Conservation (phyloP, 2,329 filamentous ascomycete species). For the Westerdykella ornata region DNA sequence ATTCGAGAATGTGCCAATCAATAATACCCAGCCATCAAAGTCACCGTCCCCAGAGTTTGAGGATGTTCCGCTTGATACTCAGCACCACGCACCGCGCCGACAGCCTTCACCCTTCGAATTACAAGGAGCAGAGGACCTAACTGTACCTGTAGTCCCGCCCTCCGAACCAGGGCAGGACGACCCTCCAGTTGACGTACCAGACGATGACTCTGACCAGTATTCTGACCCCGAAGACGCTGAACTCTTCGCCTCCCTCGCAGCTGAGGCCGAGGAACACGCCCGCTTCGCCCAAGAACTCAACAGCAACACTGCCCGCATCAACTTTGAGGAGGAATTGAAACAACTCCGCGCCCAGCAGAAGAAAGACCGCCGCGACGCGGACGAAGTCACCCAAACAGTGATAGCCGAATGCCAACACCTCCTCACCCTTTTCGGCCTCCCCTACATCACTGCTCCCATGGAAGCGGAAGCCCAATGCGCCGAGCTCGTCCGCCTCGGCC, state of each 20-base stretch:
- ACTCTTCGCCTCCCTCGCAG: constrained; percentile 74
- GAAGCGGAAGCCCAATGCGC: constrained; percentile 98
- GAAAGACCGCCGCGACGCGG: constrained; percentile 89
- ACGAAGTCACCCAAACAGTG: constrained; percentile 96
- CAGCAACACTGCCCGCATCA: constrained; percentile 60
- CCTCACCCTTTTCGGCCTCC: constrained; percentile 81
- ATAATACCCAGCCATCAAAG: constrained; percentile 15
- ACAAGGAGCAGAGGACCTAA: constrained; percentile 25
- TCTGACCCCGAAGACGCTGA: constrained; percentile 92
- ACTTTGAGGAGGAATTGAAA: constrained; percentile 82
- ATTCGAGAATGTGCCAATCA: constrained; percentile 46
- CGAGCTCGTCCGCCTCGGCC: constrained; percentile 73
- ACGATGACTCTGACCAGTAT: constrained; percentile 36
- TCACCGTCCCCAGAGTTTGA: constrained; percentile 48
- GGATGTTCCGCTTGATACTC: constrained; percentile 37
- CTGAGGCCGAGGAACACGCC: constrained; percentile 88
- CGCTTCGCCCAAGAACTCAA: constrained; percentile 86
- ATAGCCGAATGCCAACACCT: constrained; percentile 90
- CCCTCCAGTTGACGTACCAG: constrained; percentile 19
- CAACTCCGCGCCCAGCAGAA: constrained; percentile 89
- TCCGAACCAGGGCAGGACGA: constrained; percentile 24
- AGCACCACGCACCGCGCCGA: constrained; percentile 9
- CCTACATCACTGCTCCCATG: constrained; percentile 97
- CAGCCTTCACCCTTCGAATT: constrained; percentile 19
- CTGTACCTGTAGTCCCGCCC: constrained; percentile 24